Evolutionary conservation across 768 basidiomycete species (phyloP), one percentile per base, ranked within the genome.

Genomic region (Dentipellis sp.): DNA sequence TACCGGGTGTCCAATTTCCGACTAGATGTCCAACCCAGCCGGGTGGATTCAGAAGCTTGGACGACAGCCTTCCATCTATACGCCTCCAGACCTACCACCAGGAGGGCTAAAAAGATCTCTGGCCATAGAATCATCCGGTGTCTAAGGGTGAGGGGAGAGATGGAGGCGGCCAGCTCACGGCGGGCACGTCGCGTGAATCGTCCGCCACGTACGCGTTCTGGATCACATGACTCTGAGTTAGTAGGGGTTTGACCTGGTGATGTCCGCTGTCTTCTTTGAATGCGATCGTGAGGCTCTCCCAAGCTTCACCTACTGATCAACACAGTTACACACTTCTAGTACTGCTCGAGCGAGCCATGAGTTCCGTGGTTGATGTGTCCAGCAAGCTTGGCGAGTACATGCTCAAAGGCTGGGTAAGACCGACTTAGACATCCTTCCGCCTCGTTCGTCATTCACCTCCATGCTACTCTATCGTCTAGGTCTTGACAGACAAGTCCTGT

Each of bases 401-500:
- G 3, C 58, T 60, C 10, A 56, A 53, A 7, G 62, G 62, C 14
- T 63, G 62, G 62, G 62, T 63, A 52, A 48, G 51, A 50, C 16
- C 22, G 29, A 6, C 29, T 29, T 29, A 58, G 40, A 45, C 16
- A 17, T n/a, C 42, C 16, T 19, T 45, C 19, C 16, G 11, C 14
- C 12, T 17, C 10, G 19, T 45, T 45, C 19, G 16, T 17, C 42
- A 22, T 45, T 16, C 23, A 12, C 29, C 11, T 34, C 7, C 34
- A 7, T 21, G 34, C 22, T 17, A 14, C 39, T 49, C 52, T 58
- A 23, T 45, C 48, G 14, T 52, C 56, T 29, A 86, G 82, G 75
- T 84, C 23, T 68, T 90, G 54, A 90, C 88, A 14, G 82, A 90
- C 64, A 70, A 70, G 29, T 72, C 78, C 29, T 92, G 90, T 70